Percentiles rank a stretch among this genome's conserved stretches.
Conservation (phyloP, 345 rosid genomes). For the Lepidium didymum region DNA sequence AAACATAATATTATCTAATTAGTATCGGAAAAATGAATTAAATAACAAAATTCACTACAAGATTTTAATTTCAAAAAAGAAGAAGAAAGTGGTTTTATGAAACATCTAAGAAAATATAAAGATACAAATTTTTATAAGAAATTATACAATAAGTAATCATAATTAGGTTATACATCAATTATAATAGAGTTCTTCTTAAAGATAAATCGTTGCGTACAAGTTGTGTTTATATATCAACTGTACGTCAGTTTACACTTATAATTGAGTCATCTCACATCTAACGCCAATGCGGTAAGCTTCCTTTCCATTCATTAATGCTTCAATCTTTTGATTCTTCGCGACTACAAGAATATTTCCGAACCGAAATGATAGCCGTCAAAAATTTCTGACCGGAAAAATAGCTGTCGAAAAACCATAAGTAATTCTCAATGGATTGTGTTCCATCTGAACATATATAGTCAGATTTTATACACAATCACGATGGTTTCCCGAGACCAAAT, state of each 20-base stretch:
- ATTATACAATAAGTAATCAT: neutral
- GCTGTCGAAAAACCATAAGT: no score
- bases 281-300: slow-evolving; percentile 67
- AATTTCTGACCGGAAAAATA: no score
- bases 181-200: slow-evolving; percentile 1
- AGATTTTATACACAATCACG: no score
- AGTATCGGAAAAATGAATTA: no score
- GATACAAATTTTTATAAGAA: neutral
- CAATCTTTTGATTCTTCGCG: neutral
- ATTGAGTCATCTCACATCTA: neutral
- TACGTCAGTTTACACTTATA: neutral
- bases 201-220: slow-evolving; percentile 24
- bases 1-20: neutral
- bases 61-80: neutral
- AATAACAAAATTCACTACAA: neutral
- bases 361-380: no score
- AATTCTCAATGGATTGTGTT: no score
- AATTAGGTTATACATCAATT: neutral
- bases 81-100: neutral
- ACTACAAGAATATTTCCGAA: no score
- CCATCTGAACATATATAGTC: no score
- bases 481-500: no score
- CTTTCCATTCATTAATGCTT: neutral
- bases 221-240: slow-evolving; percentile 6
- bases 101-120: neutral